phyloP scores from a whole-genome alignment of 1,139 yeast species.

The Eremothecium gossypii region DNA sequence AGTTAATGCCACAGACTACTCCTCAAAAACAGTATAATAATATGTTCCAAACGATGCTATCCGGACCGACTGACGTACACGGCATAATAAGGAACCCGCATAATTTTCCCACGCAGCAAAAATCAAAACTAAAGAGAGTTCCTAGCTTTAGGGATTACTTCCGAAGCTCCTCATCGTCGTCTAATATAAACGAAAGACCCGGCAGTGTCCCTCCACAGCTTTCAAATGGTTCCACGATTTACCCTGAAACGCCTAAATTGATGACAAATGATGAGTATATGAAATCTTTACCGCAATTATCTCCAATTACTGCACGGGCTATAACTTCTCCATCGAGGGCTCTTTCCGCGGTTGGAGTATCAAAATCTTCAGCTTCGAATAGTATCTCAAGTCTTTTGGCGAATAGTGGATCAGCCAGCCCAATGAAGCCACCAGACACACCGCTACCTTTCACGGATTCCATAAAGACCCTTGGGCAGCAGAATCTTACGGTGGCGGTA shows the following conservation, averaged over 20 bases:
- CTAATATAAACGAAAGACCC: conserved; percentile 1
- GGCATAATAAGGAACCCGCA: conserved; percentile 4
- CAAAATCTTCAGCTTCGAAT: conserved; percentile 4
- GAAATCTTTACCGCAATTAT: conserved; percentile 5
- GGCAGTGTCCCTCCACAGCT: conserved; percentile 4
- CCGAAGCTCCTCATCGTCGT: conserved; percentile 7
- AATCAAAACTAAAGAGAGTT: conserved; percentile 13
- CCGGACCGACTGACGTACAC: conserved; percentile 6
- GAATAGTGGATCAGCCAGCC: conserved; percentile 4
- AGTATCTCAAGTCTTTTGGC: background rate
- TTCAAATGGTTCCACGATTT: conserved; percentile 7
- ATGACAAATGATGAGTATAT: conserved; percentile 1
- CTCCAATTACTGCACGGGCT: conserved; percentile 9
- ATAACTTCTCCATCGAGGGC: conserved; percentile 8
- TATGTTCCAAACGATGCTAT: conserved; percentile 17
- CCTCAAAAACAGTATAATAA: conserved; percentile 11
- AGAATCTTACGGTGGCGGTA: background rate
- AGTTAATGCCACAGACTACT: conserved; percentile 14
- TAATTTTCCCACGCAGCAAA: conserved; percentile 14
- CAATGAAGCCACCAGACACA: background rate
- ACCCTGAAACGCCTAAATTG: conserved; percentile 18
- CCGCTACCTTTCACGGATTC: background rate
- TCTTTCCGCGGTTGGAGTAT: conserved; percentile 5
- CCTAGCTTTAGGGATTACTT: conserved; percentile 18
- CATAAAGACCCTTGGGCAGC: conserved; percentile 1